phyloP scores from a whole-genome alignment of 768 basidiomycete species.

The Xerocomellus amylosporus region DNA sequence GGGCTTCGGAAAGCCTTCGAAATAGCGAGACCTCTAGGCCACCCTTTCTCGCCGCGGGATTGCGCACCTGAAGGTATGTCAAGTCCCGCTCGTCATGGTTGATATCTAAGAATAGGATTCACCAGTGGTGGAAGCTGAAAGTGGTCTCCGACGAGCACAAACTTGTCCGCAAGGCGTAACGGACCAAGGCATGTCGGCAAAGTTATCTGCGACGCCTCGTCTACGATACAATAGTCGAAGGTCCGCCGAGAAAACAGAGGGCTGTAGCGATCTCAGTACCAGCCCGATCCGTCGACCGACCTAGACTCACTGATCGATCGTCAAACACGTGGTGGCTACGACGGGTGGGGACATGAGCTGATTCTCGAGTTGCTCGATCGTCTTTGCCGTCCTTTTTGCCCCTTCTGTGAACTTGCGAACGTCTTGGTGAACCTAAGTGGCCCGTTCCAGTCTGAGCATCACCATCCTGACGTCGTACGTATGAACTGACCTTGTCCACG shows the following conservation, averaged over 20 bases:
- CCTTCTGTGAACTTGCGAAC: conserved; percentile 69
- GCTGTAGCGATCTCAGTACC: conserved; percentile 39
- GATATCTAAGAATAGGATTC: conserved; percentile 14
- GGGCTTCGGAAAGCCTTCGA: conserved; percentile 80
- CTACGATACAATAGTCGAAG: conserved; percentile 97
- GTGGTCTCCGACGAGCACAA: conserved; percentile 96
- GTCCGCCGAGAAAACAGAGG: conserved; percentile 78
- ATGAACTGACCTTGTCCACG: conserved; percentile 70
- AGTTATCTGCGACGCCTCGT: conserved; percentile 97
- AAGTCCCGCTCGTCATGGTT: not conserved
- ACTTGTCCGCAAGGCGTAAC: conserved; percentile 82
- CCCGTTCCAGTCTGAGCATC: conserved; percentile 1
- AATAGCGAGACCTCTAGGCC: conserved; percentile 92
- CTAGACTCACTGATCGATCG: conserved; percentile 82
- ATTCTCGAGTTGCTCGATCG: conserved; percentile 79
- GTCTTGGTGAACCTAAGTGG: conserved; percentile 73
- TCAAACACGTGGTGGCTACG: conserved; percentile 93
- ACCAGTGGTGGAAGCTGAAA: conserved; percentile 96
- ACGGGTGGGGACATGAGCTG: conserved; percentile 87
- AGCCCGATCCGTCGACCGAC: not conserved
- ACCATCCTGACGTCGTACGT: not conserved
- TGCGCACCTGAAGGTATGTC: conserved; percentile 63
- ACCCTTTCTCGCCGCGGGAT: conserved; percentile 70
- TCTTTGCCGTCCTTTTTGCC: conserved; percentile 51
- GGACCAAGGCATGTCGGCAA: conserved; percentile 94